These are phyloP conservation scores for Penicillium sp. DNA, from an alignment of 2,329 filamentous ascomycete genomes.

Conservation along the genomic window DNA sequence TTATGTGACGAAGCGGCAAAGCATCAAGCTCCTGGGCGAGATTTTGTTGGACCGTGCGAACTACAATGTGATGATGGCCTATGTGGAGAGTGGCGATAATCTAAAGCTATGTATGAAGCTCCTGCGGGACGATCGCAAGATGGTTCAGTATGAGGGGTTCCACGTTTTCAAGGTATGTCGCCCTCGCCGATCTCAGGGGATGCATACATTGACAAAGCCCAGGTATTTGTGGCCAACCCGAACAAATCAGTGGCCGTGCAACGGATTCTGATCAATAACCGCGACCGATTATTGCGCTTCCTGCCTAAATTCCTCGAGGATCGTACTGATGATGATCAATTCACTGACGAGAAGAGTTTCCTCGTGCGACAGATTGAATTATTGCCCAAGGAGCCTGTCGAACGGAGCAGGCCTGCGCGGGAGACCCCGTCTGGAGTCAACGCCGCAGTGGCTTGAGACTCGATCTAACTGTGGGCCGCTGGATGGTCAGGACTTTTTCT, in stretches of 20 bases:
- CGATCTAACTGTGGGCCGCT: slow-evolving; percentile 12
- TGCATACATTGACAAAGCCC: slow-evolving; percentile 21
- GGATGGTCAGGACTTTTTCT: slow-evolving; percentile 6
- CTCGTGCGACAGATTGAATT: slow-evolving; percentile 85
- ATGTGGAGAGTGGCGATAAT: slow-evolving; percentile 92
- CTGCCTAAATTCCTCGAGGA: slow-evolving; percentile 90
- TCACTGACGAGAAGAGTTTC: slow-evolving; percentile 96
- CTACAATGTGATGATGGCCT: slow-evolving; percentile 97
- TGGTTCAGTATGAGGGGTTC: slow-evolving; percentile 99
- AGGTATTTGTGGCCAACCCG: slow-evolving; percentile 96
- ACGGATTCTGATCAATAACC: slow-evolving; percentile 93
- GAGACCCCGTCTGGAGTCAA: slow-evolving; percentile 30
- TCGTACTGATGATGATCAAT: slow-evolving; percentile 95
- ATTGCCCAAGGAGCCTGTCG: slow-evolving; percentile 44
- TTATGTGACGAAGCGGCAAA: slow-evolving; percentile 97
- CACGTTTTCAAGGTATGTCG: slow-evolving; percentile 84
- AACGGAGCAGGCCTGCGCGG: slow-evolving; percentile 31
- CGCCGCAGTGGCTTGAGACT: slow-evolving; percentile 28
- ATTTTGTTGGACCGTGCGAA: slow-evolving; percentile 92
- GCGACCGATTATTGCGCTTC: slow-evolving; percentile 85
- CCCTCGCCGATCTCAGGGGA: not conserved
- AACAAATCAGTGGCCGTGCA: slow-evolving; percentile 97
- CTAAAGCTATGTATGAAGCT: slow-evolving; percentile 99
- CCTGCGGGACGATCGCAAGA: slow-evolving; percentile 89
- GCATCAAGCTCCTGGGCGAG: slow-evolving; percentile 94